Base-by-base conservation (phyloP, 139 green algal species). In the Volvox reticuliferus region DNA sequence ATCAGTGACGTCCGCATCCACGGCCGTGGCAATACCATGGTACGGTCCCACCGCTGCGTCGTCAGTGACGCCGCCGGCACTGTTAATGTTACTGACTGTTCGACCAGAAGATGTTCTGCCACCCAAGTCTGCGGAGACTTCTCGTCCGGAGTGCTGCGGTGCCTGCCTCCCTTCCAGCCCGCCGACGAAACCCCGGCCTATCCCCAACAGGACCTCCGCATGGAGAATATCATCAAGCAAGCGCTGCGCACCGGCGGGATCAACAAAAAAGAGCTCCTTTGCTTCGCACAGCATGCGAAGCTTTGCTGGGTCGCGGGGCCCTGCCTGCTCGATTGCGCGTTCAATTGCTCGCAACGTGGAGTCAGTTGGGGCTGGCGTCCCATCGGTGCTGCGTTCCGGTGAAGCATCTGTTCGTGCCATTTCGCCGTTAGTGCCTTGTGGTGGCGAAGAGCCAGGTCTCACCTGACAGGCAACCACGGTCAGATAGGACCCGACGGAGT, bases 201-300 rank as follows among this genome's bases (percentile, higher is more conserved):
- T 86, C 28, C 79, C 79, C 6, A 86, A 55, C 50, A 86, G 79
- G 26, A 86, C 50, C 55, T 86, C 50, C 32, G 79, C 79, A 55
- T 86, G 26, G 26, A 86, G 79, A n/a, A 86, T 86, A 30, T 86
- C 79, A 30, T 86, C 79, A 28, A 86, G 55, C 79, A 86, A 44
- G 12, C 79, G 79, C 55, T 86, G 79, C 6, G 79, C 79, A n/a
- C 79, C 79, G 0, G 12, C 50, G 26, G 79, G 79, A 44, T 86
- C 79, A 16, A 16, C 14, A 1, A 1, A 30, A 44, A 44, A 71
- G 0, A 86, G 79, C 18, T 90, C 91, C 22, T 19, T 86, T 3
- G 55, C 68, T 33, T 89, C 32, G 12, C 37, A 17, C 24, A 86
- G 55, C 79, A 55, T 55, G 14, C 79, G 79, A 13, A 73, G 50